Conservation (phyloP, 1,284 basidiomycete species). For the Moesziomyces globuligerus region DNA sequence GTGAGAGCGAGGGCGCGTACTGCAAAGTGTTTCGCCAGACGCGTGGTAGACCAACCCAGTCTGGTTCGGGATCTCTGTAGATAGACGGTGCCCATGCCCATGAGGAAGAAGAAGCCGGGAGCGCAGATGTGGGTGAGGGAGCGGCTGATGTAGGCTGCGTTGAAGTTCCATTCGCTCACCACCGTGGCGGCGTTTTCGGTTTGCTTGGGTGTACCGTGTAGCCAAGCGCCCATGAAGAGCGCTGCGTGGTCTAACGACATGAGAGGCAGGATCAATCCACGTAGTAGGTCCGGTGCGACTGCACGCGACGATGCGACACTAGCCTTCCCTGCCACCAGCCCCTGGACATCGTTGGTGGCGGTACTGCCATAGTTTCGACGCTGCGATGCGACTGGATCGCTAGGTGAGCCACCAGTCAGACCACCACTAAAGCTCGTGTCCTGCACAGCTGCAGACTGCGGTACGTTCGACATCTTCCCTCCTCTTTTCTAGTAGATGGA, state of each 20-base stretch:
- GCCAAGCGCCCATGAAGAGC: slow-evolving; percentile 43
- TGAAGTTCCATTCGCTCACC: slow-evolving; percentile 33
- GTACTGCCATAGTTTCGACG: slow-evolving; percentile 7
- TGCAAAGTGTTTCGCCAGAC: slow-evolving; percentile 31
- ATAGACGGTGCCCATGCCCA: slow-evolving; percentile 56
- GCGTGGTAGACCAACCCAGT: slow-evolving; percentile 22
- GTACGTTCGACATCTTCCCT: background rate
- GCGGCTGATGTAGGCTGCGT: slow-evolving; percentile 25
- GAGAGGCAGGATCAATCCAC: slow-evolving; percentile 51
- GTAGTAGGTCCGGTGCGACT: slow-evolving; percentile 52
- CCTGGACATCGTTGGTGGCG: no score
- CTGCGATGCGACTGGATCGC: no score
- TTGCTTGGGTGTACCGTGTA: slow-evolving; percentile 44
- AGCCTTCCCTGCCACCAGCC: slow-evolving; percentile 7
- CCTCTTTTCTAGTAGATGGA: background rate
- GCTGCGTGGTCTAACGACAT: slow-evolving; percentile 55
- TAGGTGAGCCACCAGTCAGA: background rate
- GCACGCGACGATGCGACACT: slow-evolving; percentile 24
- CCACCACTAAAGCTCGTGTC: slow-evolving; percentile 21
- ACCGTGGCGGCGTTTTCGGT: slow-evolving; percentile 32
- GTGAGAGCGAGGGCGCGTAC: slow-evolving; percentile 34
- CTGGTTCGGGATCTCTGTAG: slow-evolving; percentile 31
- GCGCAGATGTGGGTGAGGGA: slow-evolving; percentile 53
- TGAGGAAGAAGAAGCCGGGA: slow-evolving; percentile 50
- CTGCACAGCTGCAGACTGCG: slow-evolving; percentile 17